Evolutionary conservation across 2,329 filamentous ascomycete genomes (phyloP), one percentile per base, ranked within the genome.

Genomic region (Malbranchea zuffiana): DNA sequence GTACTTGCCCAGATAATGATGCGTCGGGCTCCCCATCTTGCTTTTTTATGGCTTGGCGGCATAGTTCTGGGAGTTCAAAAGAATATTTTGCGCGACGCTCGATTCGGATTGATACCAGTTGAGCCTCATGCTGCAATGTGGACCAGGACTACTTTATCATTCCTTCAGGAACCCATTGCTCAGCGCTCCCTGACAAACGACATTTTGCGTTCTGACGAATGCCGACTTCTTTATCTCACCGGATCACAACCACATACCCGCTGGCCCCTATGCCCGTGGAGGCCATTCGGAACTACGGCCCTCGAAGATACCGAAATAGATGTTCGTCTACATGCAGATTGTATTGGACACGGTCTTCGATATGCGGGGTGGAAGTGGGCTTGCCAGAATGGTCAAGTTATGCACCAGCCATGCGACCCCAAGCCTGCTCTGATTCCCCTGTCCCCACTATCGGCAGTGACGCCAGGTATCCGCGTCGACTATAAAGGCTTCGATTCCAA

Each of bases 291-390:
- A 8, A 40, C 29, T 29, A 56, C 50, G 30, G 38, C 32, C 12
- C 23, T 50, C 6, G 49, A 47, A 36, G 47, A 55, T 40, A 47
- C 47, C 25, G 50, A 57, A 35, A 32, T 57, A 7, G 47, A 53
- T 31, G 50, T 58, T 4, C 50, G 50, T 24, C 27, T 28, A 32
- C 51, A 58, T 43, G 46, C 45, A 17, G 24, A 44, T 3, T 55
- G 49, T 39, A 35, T 35, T 21, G 42, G 33, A 18, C 50, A 57
- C 35, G 17, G 39, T 32, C 49, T 56, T 28, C 29, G 15, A 31
- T 40, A 40, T 32, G 29, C 24, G 4, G 34, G 41, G 4, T 40
- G 32, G 38, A 25, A 16, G 15, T 40, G 38, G 38, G 12, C 25
- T 25, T 29, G 32, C 4, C 17, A 16, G 20, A 24, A 40, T 35